Evolutionary conservation across 495 filamentous ascomycete genomes (phyloP).

Genomic region (Letharia lupina): DNA sequence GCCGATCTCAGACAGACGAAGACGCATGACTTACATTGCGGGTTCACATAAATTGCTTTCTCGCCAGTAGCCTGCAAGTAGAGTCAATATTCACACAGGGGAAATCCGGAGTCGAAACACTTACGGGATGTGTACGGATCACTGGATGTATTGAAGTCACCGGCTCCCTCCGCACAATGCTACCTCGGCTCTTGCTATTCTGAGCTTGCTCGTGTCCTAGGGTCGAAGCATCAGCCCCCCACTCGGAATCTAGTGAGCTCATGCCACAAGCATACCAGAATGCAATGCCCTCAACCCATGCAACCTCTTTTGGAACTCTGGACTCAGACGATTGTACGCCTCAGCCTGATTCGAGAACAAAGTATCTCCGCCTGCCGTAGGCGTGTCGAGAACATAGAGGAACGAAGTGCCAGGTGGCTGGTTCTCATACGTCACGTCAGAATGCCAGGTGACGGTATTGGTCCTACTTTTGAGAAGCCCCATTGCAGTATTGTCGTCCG

Average conservation of each 20-base stretch:
- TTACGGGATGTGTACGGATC: slow-evolving; percentile 64
- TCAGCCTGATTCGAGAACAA: slow-evolving; percentile 63
- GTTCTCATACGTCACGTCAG: slow-evolving; percentile 71
- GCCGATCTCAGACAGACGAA: background rate
- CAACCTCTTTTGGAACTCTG: slow-evolving; percentile 59
- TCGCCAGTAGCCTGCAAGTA: slow-evolving; percentile 51
- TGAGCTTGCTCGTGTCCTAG: slow-evolving; percentile 51
- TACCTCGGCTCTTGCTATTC: slow-evolving; percentile 43
- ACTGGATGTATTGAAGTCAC: slow-evolving; percentile 65
- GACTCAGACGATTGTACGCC: slow-evolving; percentile 70
- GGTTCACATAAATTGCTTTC: slow-evolving; percentile 80
- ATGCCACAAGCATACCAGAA: slow-evolving; percentile 42
- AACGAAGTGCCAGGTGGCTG: slow-evolving; percentile 85
- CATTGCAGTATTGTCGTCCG: slow-evolving; percentile 49
- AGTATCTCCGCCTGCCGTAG: slow-evolving; percentile 72
- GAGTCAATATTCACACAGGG: background rate
- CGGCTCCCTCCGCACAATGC: slow-evolving; percentile 62
- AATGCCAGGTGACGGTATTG: slow-evolving; percentile 70
- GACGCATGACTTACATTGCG: slow-evolving; percentile 57
- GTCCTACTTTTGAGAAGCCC: slow-evolving; percentile 55
- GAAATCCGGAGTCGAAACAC: background rate
- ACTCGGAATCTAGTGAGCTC: background rate
- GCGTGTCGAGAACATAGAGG: slow-evolving; percentile 68
- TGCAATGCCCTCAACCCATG: slow-evolving; percentile 73
- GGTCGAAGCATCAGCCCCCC: background rate